Conservation (phyloP, 305 asterid genomes). For the Fraxinus platypoda region DNA sequence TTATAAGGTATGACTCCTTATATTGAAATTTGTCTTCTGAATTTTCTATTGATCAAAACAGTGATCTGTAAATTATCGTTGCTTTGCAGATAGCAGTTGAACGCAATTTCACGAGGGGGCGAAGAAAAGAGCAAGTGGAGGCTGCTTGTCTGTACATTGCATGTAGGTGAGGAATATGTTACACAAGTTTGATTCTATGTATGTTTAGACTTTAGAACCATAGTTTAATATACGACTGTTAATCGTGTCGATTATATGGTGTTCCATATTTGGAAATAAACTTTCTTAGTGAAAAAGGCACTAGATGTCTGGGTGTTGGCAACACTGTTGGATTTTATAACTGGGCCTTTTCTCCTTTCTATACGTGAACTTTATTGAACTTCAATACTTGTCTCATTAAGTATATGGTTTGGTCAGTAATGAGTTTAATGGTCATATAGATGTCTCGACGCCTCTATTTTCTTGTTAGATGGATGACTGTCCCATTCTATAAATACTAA, state of each 20-base stretch:
- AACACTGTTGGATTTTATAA: background rate
- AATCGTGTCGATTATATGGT: background rate
- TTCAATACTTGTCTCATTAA: background rate
- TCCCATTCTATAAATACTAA: too few relatives aligned
- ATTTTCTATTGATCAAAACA: slow-evolving; percentile 10
- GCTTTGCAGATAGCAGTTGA: slow-evolving; percentile 55
- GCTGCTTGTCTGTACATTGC: slow-evolving; percentile 76
- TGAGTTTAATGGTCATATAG: background rate
- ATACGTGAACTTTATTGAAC: background rate
- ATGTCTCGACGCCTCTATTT: background rate
- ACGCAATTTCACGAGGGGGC: slow-evolving; percentile 71
- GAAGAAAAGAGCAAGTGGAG: slow-evolving; percentile 73
- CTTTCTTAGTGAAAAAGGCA: background rate
- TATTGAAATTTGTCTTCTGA: slow-evolving; percentile 8
- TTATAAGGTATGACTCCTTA: slow-evolving; percentile 42
- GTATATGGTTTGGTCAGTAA: background rate
- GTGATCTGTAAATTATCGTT: slow-evolving; percentile 11
- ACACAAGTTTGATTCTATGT: background rate
- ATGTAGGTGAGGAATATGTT: slow-evolving; percentile 50
- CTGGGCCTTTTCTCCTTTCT: background rate
- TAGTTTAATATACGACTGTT: background rate
- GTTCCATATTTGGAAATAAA: background rate
- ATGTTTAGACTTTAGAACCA: background rate
- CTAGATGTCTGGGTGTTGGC: background rate
- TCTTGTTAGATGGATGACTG: background rate